phyloP scores from a whole-genome alignment of 805 yeast genomes.

The Danielia oregonensis region DNA sequence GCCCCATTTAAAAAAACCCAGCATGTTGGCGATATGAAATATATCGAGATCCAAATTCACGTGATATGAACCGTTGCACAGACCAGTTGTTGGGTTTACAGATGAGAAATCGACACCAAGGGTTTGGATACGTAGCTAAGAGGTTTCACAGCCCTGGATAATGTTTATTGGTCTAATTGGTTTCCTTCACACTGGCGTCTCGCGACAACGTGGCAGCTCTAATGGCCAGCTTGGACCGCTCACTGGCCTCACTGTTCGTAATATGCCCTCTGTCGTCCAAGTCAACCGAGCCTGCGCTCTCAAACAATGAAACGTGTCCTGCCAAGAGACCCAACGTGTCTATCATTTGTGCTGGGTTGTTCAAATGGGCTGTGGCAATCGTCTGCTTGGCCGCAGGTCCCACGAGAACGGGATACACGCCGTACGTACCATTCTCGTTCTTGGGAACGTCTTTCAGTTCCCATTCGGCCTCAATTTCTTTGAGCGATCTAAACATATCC shows the following conservation, averaged over 20 bases:
- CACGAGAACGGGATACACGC: constrained; percentile 82
- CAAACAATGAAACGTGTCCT: constrained; percentile 76
- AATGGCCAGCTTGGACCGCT: constrained; percentile 30
- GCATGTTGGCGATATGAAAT: constrained; percentile 5
- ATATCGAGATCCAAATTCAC: too few species aligned
- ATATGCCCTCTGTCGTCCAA: constrained; percentile 78
- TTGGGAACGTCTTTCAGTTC: constrained; percentile 34
- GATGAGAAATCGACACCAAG: too few species aligned
- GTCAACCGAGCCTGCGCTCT: constrained; percentile 71
- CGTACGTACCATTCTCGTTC: constrained; percentile 50
- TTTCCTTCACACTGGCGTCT: constrained; percentile 4
- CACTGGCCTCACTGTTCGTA: constrained; percentile 42
- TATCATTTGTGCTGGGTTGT: constrained; percentile 79
- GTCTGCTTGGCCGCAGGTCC: constrained; percentile 90
- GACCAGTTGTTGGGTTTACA: too few species aligned
- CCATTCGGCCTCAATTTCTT: constrained; percentile 57
- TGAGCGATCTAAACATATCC: constrained; percentile 87
- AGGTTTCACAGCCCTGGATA: too few species aligned
- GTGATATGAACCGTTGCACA: too few species aligned
- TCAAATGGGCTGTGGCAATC: constrained; percentile 77
- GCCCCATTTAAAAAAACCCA: constrained; percentile 32
- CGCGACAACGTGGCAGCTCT: constrained; percentile 20
- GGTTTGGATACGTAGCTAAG: too few species aligned
- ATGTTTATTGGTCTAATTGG: too few species aligned
- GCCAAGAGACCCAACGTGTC: constrained; percentile 78